These are phyloP conservation scores for Maudiozyma humilis DNA, from an alignment of 1,139 yeast genomes.

Conservation along the genomic window DNA sequence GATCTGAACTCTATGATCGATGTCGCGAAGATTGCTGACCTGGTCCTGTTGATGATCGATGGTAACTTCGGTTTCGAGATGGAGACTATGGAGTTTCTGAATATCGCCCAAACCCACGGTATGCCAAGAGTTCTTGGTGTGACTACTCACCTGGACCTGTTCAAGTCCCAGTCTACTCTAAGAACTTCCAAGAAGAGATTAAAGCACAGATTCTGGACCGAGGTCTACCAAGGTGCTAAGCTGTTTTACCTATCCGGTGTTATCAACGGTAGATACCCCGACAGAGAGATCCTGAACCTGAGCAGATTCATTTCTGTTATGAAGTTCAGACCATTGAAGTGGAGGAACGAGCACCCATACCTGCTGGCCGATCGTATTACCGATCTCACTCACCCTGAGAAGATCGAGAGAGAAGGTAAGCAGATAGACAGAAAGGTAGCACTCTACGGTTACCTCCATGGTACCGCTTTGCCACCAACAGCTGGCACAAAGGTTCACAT, in stretches of 20 bases:
- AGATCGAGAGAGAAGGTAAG: conserved; percentile 58
- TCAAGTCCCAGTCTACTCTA: conserved; percentile 81
- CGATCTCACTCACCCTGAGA: conserved; percentile 91
- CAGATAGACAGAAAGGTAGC: conserved; percentile 87
- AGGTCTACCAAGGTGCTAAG: conserved; percentile 97
- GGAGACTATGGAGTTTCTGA: conserved; percentile 99
- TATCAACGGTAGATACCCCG: conserved; percentile 94
- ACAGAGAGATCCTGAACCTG: conserved; percentile 84
- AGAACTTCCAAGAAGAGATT: conserved; percentile 87
- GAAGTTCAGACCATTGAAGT: conserved; percentile 95
- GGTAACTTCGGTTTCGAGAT: conserved; percentile 98
- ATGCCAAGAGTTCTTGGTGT: conserved; percentile 97
- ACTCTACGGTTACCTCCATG: conserved; percentile 88
- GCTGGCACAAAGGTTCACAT: conserved; percentile 78
- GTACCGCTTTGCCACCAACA: conserved; percentile 67
- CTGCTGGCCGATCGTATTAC: conserved; percentile 83
- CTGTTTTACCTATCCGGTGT: conserved; percentile 92
- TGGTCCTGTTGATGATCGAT: conserved; percentile 81
- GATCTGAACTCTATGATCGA: conserved; percentile 95
- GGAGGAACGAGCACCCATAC: conserved; percentile 98
- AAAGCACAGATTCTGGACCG: conserved; percentile 97
- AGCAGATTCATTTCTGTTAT: conserved; percentile 91
- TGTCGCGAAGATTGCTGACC: conserved; percentile 89
- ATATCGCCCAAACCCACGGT: conserved; percentile 95
- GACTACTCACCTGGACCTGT: conserved; percentile 90